phyloP scores from a whole-genome alignment of 768 basidiomycete species.

The Exidia glandulosa region DNA sequence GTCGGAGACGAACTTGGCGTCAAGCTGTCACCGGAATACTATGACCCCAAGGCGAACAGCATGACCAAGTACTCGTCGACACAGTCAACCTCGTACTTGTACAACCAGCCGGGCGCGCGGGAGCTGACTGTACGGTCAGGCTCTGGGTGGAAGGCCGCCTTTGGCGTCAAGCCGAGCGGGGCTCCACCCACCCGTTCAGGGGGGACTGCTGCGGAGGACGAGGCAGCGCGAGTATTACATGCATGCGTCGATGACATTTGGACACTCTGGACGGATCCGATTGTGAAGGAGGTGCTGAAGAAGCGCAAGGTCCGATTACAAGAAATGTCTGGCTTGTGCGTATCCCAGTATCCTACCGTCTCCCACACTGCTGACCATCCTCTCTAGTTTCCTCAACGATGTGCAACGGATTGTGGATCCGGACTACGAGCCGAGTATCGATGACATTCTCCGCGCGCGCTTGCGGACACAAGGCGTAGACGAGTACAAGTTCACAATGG shows the following conservation, averaged over 20 bases:
- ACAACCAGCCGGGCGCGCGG: conserved; percentile 13
- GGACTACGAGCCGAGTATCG: conserved; percentile 59
- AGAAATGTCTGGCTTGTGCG: conserved; percentile 62
- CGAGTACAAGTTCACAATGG: conserved; percentile 35
- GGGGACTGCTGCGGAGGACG: conserved; percentile 25
- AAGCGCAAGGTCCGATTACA: conserved; percentile 45
- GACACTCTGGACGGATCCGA: conserved; percentile 52
- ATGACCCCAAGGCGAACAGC: background rate
- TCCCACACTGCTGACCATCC: background rate
- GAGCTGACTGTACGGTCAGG: conserved; percentile 37
- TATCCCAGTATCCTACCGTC: too few relatives aligned
- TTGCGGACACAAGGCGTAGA: conserved; percentile 66
- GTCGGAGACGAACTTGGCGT: background rate
- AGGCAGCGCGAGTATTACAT: conserved; percentile 50
- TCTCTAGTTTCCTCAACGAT: conserved; percentile 52
- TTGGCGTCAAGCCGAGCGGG: conserved; percentile 10
- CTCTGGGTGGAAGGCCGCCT: conserved; percentile 37
- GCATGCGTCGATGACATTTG: conserved; percentile 61
- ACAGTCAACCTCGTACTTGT: background rate
- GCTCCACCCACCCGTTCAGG: conserved; percentile 10
- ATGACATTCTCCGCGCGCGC: conserved; percentile 65
- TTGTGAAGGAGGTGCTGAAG: conserved; percentile 38
- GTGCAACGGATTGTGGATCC: conserved; percentile 51
- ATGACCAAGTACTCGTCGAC: background rate
- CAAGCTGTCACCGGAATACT: background rate